Evolutionary conservation across 441 rosid species (phyloP), one percentile per base, ranked within the genome.

Genomic region (Croton laevigatus): DNA sequence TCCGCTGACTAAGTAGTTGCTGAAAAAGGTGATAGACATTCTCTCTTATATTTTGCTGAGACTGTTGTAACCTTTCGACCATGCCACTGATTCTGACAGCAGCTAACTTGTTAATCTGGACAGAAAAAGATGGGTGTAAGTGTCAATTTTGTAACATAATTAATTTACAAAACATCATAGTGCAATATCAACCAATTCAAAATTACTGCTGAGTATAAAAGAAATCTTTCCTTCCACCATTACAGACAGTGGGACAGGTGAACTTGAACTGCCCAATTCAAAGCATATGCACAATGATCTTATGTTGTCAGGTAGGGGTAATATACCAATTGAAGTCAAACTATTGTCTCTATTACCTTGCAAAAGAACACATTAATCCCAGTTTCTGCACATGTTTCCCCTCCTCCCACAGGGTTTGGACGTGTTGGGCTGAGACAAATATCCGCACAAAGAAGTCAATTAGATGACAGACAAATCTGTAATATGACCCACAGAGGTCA

Each of bases 361-460:
- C 88, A 79, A 81, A 96, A 89, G 83, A 90, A 93, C 73, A 96
- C 82, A 79, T 80, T 90, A 76, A 93, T 90, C 70, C 93, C 99
- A 64, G 99, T 91, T 84, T 96, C 99, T n/a, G 99, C 99, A 72
- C 95, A 93, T 66, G 99, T 96, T 90, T 93, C 99, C 72, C 98
- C 99, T 67, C 92, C 93, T 22, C 97, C 91, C 75, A 94, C 93
- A n/a, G 98, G 99, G 81, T 79, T 88, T 70, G 96, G 99, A 58
- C 94, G 88, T 37, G 94, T 91, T 53, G 99, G 99, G 83, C 99
- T 96, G 86, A 75, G 32, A 75, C 27, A 81, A 37, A 62, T 63
- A 79, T 55, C 52, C 73, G 61, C 44, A 59, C 66, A 73, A 60
- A 63, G 69, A 20, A 59, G 59, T 59, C 45, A 59, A 59, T 59